phyloP scores from a whole-genome alignment of 2,329 filamentous ascomycete species.

The Orbilia oligospora region DNA sequence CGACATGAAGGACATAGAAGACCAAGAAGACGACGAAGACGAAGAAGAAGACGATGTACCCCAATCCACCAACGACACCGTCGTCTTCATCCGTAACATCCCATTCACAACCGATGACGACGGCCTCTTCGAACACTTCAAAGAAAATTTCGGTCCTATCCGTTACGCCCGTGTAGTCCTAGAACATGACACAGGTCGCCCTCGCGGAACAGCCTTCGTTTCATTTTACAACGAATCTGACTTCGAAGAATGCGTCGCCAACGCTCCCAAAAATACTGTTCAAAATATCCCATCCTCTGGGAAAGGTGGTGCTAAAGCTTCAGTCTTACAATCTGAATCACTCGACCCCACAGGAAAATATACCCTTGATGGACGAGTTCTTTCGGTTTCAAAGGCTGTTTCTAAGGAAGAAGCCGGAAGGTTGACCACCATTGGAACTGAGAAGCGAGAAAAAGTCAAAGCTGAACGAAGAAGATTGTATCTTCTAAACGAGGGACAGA shows the following conservation, averaged over 20 bases:
- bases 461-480: slow-evolving; percentile 93
- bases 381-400: slow-evolving; percentile 88
- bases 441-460: slow-evolving; percentile 76
- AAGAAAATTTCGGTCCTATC: slow-evolving; percentile 82
- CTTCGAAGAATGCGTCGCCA: slow-evolving; percentile 80
- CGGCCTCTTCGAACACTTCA: slow-evolving; percentile 85
- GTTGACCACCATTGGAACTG: slow-evolving; percentile 78
- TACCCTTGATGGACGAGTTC: slow-evolving; percentile 88
- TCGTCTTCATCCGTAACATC: slow-evolving; percentile 92
- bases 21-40: slow-evolving; percentile 67
- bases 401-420: slow-evolving; percentile 83
- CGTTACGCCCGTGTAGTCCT: slow-evolving; percentile 93
- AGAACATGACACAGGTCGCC: slow-evolving; percentile 85
- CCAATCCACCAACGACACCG: slow-evolving; percentile 69
- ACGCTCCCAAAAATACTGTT: slow-evolving; percentile 75
- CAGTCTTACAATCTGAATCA: slow-evolving; percentile 87
- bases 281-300: slow-evolving; percentile 67
- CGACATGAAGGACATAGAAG: slow-evolving; percentile 13
- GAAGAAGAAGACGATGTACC: slow-evolving; percentile 66
- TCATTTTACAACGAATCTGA: slow-evolving; percentile 87
- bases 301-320: slow-evolving; percentile 69
- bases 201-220: slow-evolving; percentile 93
- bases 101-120: slow-evolving; percentile 91
- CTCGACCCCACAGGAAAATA: slow-evolving; percentile 86
- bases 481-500: slow-evolving; percentile 86